Conservation (phyloP, 305 asterid species). For the Nicotiana rustica region DNA sequence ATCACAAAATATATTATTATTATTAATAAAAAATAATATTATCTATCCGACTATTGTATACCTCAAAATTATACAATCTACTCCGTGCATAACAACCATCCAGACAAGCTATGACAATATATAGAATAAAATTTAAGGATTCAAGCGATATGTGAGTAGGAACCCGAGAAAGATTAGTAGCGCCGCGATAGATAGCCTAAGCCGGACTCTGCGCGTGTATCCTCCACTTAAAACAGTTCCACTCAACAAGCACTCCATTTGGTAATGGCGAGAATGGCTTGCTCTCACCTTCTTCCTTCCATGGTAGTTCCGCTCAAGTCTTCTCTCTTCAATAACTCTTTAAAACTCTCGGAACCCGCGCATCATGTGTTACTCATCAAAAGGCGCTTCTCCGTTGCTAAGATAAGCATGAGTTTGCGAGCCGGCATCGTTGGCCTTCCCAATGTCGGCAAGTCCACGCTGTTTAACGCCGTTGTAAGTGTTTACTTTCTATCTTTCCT, state of each 20-base stretch:
- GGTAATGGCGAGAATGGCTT: slow-evolving; percentile 71
- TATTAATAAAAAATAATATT: too few species aligned
- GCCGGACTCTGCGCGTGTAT: neutral
- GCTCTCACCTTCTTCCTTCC: slow-evolving; percentile 72
- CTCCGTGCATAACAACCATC: too few species aligned
- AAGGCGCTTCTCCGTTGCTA: slow-evolving; percentile 71
- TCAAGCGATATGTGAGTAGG: neutral
- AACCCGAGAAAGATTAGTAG: neutral
- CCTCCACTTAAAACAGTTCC: slow-evolving; percentile 12
- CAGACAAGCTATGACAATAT: too few species aligned
- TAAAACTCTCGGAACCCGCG: slow-evolving; percentile 51
- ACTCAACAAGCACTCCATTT: neutral
- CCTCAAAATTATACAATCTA: too few species aligned
- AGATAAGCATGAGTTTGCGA: slow-evolving; percentile 85
- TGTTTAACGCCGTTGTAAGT: slow-evolving; percentile 95
- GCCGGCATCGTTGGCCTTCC: slow-evolving; percentile 99
- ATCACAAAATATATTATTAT: too few species aligned
- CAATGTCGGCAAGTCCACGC: slow-evolving; percentile 96
- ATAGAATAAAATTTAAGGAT: too few species aligned
- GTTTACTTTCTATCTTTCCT: slow-evolving; percentile 18
- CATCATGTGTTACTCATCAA: slow-evolving; percentile 47
- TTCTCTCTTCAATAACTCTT: slow-evolving; percentile 38
- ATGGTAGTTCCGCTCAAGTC: slow-evolving; percentile 57
- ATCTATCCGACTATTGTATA: too few species aligned
- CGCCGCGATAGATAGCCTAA: slow-evolving; percentile 22